Evolutionary conservation across 169 alveolate genomes (phyloP).

Genomic region (Plasmodium adleri): DNA sequence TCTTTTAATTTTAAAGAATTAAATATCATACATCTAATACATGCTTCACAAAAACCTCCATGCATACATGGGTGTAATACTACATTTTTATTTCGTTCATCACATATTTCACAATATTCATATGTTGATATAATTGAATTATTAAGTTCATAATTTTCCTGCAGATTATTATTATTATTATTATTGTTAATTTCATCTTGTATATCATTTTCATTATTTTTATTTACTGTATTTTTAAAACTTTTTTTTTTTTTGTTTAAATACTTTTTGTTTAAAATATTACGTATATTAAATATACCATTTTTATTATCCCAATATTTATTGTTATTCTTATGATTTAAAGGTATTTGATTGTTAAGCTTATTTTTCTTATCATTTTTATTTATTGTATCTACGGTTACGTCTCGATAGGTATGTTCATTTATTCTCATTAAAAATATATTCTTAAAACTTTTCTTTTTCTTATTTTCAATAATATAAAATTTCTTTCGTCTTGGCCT

Average conservation of each 20-base stretch:
- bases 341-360: neutral
- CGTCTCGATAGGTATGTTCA: slow-evolving; percentile 65
- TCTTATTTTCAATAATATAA: slow-evolving; percentile 66
- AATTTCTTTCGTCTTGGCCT: slow-evolving; percentile 25
- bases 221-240: neutral
- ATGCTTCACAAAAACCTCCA: slow-evolving; percentile 76
- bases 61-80: slow-evolving; percentile 76
- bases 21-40: slow-evolving; percentile 62
- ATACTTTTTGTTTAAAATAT: slow-evolving; percentile 28
- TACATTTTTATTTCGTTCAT: slow-evolving; percentile 70
- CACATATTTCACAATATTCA: slow-evolving; percentile 77
- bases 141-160: neutral
- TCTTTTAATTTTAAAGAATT: slow-evolving; percentile 49
- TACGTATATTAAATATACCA: slow-evolving; percentile 30
- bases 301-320: slow-evolving; percentile 13
- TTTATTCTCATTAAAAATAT: slow-evolving; percentile 28
- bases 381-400: neutral
- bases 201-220: slow-evolving; percentile 4
- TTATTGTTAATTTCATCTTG: neutral
- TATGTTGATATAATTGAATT: neutral
- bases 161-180: neutral
- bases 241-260: slow-evolving; percentile 8
- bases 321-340: neutral
- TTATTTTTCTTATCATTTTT: slow-evolving; percentile 7
- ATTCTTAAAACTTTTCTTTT: slow-evolving; percentile 42